A percentile compares a stretch with the other conserved stretches of the same genome.
Conservation (phyloP, 306 rosid species). For the Trichosanthes cucumerina region DNA sequence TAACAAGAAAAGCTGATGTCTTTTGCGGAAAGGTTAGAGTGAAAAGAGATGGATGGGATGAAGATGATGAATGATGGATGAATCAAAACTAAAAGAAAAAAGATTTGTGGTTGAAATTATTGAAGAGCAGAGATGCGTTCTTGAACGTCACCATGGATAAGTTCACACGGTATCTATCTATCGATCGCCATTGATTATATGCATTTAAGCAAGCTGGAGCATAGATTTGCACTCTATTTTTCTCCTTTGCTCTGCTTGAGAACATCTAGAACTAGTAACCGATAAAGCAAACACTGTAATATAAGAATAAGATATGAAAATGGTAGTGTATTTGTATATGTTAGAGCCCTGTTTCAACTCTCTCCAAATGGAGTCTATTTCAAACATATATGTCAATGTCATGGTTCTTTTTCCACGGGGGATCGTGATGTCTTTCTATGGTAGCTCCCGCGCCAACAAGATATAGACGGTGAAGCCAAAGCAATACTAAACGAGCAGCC, state of each 20-base stretch:
- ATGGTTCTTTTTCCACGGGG: no score
- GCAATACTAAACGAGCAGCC: no score
- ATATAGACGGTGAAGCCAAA: no score
- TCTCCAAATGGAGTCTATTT: no score
- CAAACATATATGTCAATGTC: no score
- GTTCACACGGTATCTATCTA: background rate
- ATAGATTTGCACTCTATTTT: background rate
- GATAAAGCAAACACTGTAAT: background rate
- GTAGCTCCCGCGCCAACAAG: no score
- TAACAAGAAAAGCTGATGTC: background rate
- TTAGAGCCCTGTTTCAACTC: no score
- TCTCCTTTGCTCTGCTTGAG: background rate
- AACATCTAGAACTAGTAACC: background rate
- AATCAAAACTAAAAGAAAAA: background rate
- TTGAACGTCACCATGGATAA: background rate
- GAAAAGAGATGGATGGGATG: conserved; percentile 33
- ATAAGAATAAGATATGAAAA: background rate
- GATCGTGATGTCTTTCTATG: no score
- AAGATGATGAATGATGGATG: conserved; percentile 26
- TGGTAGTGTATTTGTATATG: background rate
- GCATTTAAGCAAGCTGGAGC: background rate
- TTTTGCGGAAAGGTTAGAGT: conserved; percentile 44
- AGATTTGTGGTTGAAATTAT: background rate
- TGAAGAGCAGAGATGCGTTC: background rate
- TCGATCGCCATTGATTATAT: background rate